Conservation (phyloP, 78 protist genomes). For the Thecamonas trahens region DNA sequence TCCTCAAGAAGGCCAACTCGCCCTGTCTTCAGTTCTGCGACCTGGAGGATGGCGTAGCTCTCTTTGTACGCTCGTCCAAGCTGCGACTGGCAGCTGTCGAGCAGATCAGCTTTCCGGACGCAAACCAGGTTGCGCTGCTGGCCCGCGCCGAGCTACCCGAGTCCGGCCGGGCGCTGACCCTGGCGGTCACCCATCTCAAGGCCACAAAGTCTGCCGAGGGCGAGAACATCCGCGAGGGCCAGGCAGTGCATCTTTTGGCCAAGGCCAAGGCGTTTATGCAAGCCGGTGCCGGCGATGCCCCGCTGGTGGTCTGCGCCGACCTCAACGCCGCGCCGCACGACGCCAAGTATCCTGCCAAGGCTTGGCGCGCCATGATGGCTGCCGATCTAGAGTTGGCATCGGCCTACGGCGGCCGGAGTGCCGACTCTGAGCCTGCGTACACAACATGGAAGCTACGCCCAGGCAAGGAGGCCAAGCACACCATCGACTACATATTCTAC, state of each 20-base stretch:
- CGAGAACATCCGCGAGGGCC: not conserved
- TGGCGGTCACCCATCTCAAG: not conserved
- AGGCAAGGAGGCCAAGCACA: not conserved
- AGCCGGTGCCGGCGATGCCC: too few relatives aligned
- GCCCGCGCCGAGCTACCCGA: too few relatives aligned
- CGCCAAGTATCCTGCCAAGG: not conserved
- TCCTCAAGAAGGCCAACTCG: not conserved
- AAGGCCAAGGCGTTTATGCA: not conserved
- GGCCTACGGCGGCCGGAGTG: not conserved
- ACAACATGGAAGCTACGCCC: constrained; percentile 2
- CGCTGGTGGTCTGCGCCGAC: not conserved
- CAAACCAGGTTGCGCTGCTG: not conserved
- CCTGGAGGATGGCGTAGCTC: not conserved
- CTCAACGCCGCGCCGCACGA: not conserved
- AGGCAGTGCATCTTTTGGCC: not conserved
- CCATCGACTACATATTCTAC: not conserved
- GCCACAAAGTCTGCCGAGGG: not conserved
- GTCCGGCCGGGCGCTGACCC: too few relatives aligned
- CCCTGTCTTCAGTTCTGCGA: too few relatives aligned
- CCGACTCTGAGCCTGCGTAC: not conserved
- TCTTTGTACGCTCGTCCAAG: not conserved
- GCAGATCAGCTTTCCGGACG: too few relatives aligned
- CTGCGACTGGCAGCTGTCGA: too few relatives aligned
- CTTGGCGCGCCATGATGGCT: not conserved
- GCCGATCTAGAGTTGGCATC: not conserved